A percentile compares a stretch with the other conserved stretches of the same genome.
These are phyloP conservation scores for Metschnikowia dekortorum DNA, from an alignment of 805 yeast species.

Conservation along the genomic window DNA sequence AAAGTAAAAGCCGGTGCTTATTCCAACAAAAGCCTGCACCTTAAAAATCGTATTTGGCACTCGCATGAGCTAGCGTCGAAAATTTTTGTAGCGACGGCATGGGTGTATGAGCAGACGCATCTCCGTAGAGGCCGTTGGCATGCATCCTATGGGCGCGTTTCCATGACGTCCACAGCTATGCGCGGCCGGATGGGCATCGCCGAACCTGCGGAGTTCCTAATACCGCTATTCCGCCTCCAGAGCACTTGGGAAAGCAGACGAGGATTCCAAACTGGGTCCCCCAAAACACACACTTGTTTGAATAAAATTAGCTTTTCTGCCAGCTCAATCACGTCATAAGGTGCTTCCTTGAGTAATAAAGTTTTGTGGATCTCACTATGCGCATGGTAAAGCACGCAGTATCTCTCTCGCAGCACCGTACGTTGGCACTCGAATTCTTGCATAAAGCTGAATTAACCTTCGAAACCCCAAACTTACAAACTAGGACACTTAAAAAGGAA, in stretches of 20 bases:
- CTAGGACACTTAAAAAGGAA: neutral
- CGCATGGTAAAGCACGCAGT: neutral
- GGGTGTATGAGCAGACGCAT: neutral
- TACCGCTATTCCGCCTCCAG: neutral
- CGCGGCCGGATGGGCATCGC: neutral
- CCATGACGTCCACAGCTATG: neutral
- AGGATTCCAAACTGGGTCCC: neutral
- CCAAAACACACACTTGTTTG: neutral
- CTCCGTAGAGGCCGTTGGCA: neutral
- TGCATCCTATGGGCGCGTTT: neutral
- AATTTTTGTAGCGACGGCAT: neutral
- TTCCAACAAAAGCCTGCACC: neutral
- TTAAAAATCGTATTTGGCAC: neutral
- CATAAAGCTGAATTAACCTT: neutral
- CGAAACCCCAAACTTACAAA: neutral
- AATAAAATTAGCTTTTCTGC: neutral
- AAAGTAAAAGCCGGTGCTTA: neutral
- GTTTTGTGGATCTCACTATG: neutral
- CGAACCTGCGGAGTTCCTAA: neutral
- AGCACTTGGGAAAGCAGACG: neutral
- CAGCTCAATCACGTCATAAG: neutral
- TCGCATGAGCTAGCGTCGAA: neutral
- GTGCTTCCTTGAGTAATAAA: neutral
- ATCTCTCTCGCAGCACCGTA: neutral
- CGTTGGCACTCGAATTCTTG: neutral